Evolutionary conservation across 768 basidiomycete genomes (phyloP), one percentile per base, ranked within the genome.

Genomic region (Pilatotrama ljubarskyi): DNA sequence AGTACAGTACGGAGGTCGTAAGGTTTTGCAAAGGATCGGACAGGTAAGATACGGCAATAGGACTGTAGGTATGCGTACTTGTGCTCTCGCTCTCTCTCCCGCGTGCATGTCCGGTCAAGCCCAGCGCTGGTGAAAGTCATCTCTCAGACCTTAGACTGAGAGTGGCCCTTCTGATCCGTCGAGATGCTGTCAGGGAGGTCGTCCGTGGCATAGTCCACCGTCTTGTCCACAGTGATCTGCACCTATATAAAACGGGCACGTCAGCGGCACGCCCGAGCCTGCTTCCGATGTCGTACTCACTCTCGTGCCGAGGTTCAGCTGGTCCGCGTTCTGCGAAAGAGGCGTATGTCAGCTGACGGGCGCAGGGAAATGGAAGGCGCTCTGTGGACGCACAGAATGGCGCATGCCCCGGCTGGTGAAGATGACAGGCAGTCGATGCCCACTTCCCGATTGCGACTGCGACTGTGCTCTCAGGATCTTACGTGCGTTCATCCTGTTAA

Each of bases 171-270:
- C 51, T 46, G 58, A 40, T 59, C 58, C 5, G 42, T 41, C 20
- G 52, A 52, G 38, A 41, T 14, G 46, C 46, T 47, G 20, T 60
- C 59, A 35, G 51, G 59, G 20, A 35, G 9, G 52, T 66, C 62
- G 58, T 70, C 69, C 17, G 65, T 57, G n/a, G 55, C 64, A 49
- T 60, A 64, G 40, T 68, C 66, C 29, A 70, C 53, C n/a, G 69
- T 69, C 59, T 69, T 64, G 59, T 70, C 66, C 22, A 70, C 68
- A 26, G 61, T 69, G 50, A 70, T 69, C 56, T 70, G 59, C 56
- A 68, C 56, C 66, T 66, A 38, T 35, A 9, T 24, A 55, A 37
- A 32, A 29, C 13, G 49, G 59, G n/a, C 25, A 14, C 38, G 38
- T 58, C 55, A 62, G 55, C 55, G 51, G 22, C 22, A 40, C 42